These are phyloP conservation scores for Rhizophlyctis rosea DNA, from an alignment of 192 early-diverging fungal species.

Conservation along the genomic window DNA sequence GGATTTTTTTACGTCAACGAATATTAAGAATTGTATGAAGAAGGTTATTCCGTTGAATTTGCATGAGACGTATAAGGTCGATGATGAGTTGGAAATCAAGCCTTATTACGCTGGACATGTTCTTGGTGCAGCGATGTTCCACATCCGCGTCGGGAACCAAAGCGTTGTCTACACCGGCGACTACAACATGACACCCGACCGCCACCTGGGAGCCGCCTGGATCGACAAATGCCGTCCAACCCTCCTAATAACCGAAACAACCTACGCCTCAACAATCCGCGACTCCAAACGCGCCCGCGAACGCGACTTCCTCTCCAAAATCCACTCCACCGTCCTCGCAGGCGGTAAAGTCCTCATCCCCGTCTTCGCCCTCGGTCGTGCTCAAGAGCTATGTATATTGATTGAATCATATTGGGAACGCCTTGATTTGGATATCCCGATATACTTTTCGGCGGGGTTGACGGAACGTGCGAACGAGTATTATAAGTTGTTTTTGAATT, in stretches of 20 bases:
- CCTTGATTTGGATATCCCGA: constrained; percentile 85
- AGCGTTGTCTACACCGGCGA: constrained; percentile 93
- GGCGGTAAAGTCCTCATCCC: constrained; percentile 75
- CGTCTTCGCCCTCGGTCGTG: constrained; percentile 96
- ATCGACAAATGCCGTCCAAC: constrained; percentile 91
- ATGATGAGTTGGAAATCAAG: constrained; percentile 88
- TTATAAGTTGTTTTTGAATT: constrained; percentile 96
- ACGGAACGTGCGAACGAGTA: constrained; percentile 92
- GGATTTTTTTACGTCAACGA: constrained; percentile 81
- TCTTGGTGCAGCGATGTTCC: constrained; percentile 96
- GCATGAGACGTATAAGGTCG: constrained; percentile 84
- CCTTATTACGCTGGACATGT: constrained; percentile 98
- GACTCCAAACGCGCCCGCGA: constrained; percentile 91
- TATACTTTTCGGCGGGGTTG: constrained; percentile 94
- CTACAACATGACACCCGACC: constrained; percentile 97
- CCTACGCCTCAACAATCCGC: constrained; percentile 94
- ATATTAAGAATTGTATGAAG: constrained; percentile 91
- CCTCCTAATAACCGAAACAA: constrained; percentile 93
- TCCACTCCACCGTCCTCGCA: constrained; percentile 74
- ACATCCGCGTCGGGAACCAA: constrained; percentile 66
- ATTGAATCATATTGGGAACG: constrained; percentile 95
- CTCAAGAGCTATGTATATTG: constrained; percentile 95
- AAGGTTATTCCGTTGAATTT: constrained; percentile 89
- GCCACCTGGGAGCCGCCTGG: constrained; percentile 95
- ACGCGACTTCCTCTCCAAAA: constrained; percentile 88